phyloP scores from a whole-genome alignment of 169 alveolate species.

The Perkinsus chesapeaki region DNA sequence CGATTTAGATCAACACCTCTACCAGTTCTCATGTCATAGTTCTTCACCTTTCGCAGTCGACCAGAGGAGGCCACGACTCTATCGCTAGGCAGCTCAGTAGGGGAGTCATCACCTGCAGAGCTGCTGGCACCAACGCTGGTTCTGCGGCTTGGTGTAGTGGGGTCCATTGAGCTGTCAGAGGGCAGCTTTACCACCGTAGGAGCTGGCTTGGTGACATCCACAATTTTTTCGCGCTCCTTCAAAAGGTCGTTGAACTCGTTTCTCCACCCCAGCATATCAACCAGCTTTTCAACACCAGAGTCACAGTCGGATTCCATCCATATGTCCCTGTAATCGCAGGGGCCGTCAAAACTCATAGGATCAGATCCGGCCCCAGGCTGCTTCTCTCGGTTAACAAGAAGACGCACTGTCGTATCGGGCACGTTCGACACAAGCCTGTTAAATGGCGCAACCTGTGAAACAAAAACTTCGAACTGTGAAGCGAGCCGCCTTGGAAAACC shows the following conservation, averaged over 20 bases:
- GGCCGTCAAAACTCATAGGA: neutral
- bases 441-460: neutral
- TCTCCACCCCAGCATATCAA: conserved; percentile 3
- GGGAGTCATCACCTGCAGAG: neutral
- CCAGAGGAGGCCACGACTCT: neutral
- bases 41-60: neutral
- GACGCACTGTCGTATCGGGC: neutral
- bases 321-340: neutral
- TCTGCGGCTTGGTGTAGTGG: neutral
- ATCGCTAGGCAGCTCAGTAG: neutral
- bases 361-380: neutral
- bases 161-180: neutral
- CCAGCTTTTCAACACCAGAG: neutral
- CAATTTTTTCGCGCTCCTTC: neutral
- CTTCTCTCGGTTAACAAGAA: neutral
- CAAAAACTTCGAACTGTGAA: neutral
- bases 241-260: neutral
- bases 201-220: neutral
- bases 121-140: neutral
- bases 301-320: neutral
- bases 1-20: neutral
- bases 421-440: neutral
- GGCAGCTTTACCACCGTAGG: neutral
- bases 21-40: neutral
- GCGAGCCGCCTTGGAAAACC: conserved; percentile 41